Evolutionary conservation across 176 grass and related monocot species (phyloP).

Genomic region (Carex scoparia): DNA sequence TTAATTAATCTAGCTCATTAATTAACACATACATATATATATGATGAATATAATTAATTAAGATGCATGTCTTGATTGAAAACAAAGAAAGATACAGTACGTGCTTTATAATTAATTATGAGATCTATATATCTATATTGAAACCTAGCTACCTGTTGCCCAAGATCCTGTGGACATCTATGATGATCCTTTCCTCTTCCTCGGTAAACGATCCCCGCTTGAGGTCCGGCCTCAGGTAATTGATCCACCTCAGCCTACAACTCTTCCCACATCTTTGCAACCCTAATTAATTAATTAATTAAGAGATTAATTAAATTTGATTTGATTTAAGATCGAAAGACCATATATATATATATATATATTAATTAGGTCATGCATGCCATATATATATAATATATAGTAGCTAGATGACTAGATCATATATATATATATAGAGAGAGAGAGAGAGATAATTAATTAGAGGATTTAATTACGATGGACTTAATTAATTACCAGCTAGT

Average conservation of each 20-base stretch:
- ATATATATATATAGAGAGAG: too few species aligned
- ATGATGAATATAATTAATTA: too few species aligned
- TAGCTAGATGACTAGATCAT: too few species aligned
- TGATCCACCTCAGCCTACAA: conserved; percentile 97
- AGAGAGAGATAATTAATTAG: neutral
- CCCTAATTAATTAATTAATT: conserved; percentile 29
- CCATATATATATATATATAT: too few species aligned
- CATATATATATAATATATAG: too few species aligned
- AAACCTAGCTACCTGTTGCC: conserved; percentile 48
- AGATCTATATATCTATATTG: too few species aligned
- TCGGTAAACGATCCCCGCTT: conserved; percentile 82
- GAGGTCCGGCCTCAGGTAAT: conserved; percentile 94
- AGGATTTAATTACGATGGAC: neutral
- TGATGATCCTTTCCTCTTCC: conserved; percentile 86
- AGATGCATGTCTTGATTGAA: too few species aligned
- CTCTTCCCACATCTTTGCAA: conserved; percentile 99
- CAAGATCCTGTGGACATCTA: conserved; percentile 95
- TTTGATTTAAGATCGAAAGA: neutral
- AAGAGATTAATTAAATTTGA: neutral
- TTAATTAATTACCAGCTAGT: conserved; percentile 48
- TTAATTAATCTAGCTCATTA: too few species aligned
- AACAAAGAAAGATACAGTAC: too few species aligned
- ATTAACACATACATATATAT: too few species aligned
- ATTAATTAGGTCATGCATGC: neutral
- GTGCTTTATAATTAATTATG: too few species aligned